Base-by-base conservation (phyloP, 1,284 basidiomycete species). In the Ceratobasidium sp. region DNA sequence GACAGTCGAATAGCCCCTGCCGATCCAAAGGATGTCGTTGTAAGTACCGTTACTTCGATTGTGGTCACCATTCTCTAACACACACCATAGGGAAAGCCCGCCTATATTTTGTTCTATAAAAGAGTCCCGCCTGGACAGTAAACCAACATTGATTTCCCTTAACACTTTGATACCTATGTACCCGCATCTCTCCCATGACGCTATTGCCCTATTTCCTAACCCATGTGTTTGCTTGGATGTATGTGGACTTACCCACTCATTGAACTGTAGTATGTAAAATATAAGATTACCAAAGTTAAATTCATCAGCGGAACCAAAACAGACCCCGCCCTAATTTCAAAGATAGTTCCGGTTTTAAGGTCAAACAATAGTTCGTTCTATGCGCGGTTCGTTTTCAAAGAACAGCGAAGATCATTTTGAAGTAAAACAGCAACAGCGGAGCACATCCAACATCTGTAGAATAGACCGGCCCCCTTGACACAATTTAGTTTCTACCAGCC, bases 91-190 rank as follows among this genome's bases (percentile, higher is more conserved):
- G 93, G 91, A 78, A 92, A 93, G 80, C 93, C 93, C 66, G 95
- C 95, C 80, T 96, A 97, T 83, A 94, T 96, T 78, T 86, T 97
- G 85, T 96, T 92, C 84, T 95, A 95, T 85, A 94, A 94, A 85
- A 87, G 94, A 83, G 89, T 89, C 80, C 59, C 65, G 9, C 56
- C 69, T 61, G 57, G 56, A 33, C 65, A 62, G 56, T 71, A 52
- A 64, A 38, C 26, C 40, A 20, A 7, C 54, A 6, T 6, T 61
- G 38, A 69, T 71, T 59, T 50, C 57, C 69, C 42, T n/a, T 17
- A 52, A 61, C 56, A 71, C 52, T 71, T 38, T 46, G 59, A 71
- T 42, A 28, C 44, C 69, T 42, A 71, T 71, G 69, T 61, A 76
- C 42, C 46, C n/a, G 54, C 65, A 73, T 71, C 56, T 44, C 33